phyloP scores from a whole-genome alignment of 202 grass and related monocot genomes.

The Schoenoplectus tabernaemontani region DNA sequence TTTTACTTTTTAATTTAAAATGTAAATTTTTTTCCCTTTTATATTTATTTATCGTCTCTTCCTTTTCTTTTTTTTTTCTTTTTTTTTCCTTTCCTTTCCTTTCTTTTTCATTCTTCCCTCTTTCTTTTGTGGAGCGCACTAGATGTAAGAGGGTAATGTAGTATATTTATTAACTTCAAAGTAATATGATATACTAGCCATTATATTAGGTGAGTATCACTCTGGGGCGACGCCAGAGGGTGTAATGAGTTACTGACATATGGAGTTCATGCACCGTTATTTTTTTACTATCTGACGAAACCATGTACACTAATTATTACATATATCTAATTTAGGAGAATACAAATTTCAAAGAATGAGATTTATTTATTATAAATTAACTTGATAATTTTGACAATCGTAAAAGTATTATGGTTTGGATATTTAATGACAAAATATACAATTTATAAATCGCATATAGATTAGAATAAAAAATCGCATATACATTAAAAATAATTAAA shows the following conservation, averaged over 20 bases:
- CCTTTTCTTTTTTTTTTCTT: too few relatives aligned
- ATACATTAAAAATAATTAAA: not conserved
- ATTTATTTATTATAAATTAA: not conserved
- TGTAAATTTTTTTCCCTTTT: too few relatives aligned
- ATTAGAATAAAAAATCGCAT: too few relatives aligned
- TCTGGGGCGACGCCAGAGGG: not conserved
- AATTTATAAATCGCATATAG: too few relatives aligned
- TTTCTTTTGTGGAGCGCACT: too few relatives aligned
- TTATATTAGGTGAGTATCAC: not conserved
- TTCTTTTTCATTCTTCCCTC: too few relatives aligned
- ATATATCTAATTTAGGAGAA: not conserved
- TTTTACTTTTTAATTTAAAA: too few relatives aligned
- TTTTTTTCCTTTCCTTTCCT: too few relatives aligned
- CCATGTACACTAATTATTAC: not conserved
- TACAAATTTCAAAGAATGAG: not conserved
- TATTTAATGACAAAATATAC: not conserved
- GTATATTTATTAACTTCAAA: constrained; percentile 12
- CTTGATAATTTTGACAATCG: not conserved
- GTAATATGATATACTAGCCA: not conserved
- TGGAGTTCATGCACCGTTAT: not conserved
- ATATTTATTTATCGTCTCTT: too few relatives aligned
- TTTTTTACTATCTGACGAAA: not conserved
- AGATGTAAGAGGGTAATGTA: too few relatives aligned
- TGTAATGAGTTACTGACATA: constrained; percentile 13
- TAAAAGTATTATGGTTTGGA: not conserved